These are phyloP conservation scores for Phytophthora litchii DNA, from an alignment of 352 stramenopile species.

Conservation along the genomic window DNA sequence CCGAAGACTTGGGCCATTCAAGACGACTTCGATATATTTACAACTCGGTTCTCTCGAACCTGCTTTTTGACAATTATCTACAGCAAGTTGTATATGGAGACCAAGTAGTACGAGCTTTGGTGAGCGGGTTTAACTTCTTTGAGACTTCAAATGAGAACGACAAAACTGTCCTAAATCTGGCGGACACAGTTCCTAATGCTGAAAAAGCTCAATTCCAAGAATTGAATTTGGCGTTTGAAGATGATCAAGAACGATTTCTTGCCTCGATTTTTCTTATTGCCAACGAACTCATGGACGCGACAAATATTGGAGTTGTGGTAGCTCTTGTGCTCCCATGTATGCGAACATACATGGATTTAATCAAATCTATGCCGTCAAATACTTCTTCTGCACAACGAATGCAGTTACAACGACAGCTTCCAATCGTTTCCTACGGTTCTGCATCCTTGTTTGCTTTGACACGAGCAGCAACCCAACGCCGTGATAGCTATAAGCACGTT, in stretches of 20 bases:
- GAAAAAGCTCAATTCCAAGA: conserved; percentile 35
- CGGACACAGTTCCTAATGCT: neutral
- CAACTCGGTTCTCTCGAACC: conserved; percentile 62
- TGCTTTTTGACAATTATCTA: conserved; percentile 70
- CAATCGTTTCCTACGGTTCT: conserved; percentile 54
- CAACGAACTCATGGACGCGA: conserved; percentile 60
- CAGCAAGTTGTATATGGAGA: conserved; percentile 73
- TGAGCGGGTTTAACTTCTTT: conserved; percentile 62
- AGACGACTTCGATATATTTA: conserved; percentile 66
- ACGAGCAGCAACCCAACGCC: conserved; percentile 55
- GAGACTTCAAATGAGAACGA: neutral
- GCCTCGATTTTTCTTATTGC: conserved; percentile 69
- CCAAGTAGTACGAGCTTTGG: conserved; percentile 51
- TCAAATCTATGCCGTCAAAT: conserved; percentile 1
- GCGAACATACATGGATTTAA: conserved; percentile 24
- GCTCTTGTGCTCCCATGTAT: conserved; percentile 57
- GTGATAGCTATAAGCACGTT: conserved; percentile 51
- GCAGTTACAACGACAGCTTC: conserved; percentile 40
- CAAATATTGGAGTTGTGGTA: conserved; percentile 70
- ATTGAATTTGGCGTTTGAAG: conserved; percentile 55
- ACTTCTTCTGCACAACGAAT: conserved; percentile 14
- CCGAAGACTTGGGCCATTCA: conserved; percentile 45
- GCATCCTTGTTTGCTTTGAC: conserved; percentile 61
- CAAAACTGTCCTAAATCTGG: neutral
- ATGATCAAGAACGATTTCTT: conserved; percentile 75